Evolutionary conservation across 768 basidiomycete genomes (phyloP), one percentile per base, ranked within the genome.

Genomic region (Phylloporus scabripes): DNA sequence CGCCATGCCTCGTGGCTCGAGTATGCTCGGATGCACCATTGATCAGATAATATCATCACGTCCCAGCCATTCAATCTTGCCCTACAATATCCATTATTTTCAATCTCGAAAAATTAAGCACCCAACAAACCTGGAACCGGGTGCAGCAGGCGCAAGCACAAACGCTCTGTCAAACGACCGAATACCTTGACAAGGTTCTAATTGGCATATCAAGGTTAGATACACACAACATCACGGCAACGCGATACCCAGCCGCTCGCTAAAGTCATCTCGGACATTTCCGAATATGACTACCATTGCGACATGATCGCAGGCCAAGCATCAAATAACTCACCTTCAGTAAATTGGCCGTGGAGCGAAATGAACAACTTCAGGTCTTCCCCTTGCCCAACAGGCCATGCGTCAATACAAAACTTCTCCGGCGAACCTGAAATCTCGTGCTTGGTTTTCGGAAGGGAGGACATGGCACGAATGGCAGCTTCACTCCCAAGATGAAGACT

Each of bases 81-180:
- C 31, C 93, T 84, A 43, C 50, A 44, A 46, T 48, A 14, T 55
- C 52, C 38, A 44, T 50, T 55, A 53, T 42, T 51, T 36, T 31
- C n/a, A 26, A 32, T 24, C 39, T 46, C 14, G 18, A 48, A 28
- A 11, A 26, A 50, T 15, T 33, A 12, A 18, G 42, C 42, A 49
- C 20, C 4, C 23, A 39, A 77, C 92, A 55, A 68, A 95, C 93
- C 83, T 73, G 58, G 94, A 93, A 23, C 84, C 87, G 45, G 85
- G 82, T 21, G 82, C 69, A 3, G 93, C 85, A 33, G 87, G 86
- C 5, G 83, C 82, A 21, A 99, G 73, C 47, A 98, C 77, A 62
- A 98, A 94, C 0, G 90, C 84, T 49, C 96, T 79, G 64, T 96
- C 92, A 68, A 99, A 99, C 18, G 93, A 95, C 40, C 95, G 81